These are phyloP conservation scores for Sordaria brevicollis DNA, from an alignment of 495 filamentous ascomycete genomes.

Conservation along the genomic window DNA sequence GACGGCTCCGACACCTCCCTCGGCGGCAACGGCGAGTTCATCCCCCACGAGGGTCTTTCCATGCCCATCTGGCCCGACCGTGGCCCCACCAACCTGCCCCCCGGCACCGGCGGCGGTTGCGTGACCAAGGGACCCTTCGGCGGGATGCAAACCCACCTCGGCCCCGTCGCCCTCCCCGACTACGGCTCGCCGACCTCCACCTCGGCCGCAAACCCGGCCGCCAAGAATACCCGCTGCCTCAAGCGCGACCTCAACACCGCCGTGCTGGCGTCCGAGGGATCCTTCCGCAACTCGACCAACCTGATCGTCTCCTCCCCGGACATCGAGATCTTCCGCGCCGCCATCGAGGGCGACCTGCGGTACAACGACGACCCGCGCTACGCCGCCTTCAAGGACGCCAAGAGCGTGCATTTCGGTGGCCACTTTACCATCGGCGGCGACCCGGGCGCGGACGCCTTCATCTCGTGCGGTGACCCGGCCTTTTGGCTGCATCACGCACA, in stretches of 20 bases:
- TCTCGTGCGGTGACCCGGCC: conserved; percentile 51
- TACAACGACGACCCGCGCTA: conserved; percentile 10
- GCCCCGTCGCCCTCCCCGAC: conserved; percentile 32
- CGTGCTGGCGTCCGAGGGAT: conserved; percentile 31
- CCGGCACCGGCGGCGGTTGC: conserved; percentile 55
- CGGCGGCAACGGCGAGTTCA: conserved; percentile 17
- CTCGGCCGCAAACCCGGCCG: conserved; percentile 6
- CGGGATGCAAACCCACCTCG: conserved; percentile 38
- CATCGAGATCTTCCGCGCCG: conserved; percentile 42
- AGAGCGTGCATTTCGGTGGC: conserved; percentile 53
- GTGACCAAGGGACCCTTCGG: conserved; percentile 50
- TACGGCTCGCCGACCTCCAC: conserved; percentile 18
- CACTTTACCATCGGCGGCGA: conserved; percentile 37
- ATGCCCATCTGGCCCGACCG: conserved; percentile 15
- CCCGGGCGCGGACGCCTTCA: conserved; percentile 43
- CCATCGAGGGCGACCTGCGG: conserved; percentile 36
- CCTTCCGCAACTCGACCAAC: conserved; percentile 32
- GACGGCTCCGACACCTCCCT: conserved; percentile 14
- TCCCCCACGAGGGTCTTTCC: conserved; percentile 12
- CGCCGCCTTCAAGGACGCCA: conserved; percentile 5
- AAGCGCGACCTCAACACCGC: conserved; percentile 50
- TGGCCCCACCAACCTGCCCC: conserved; percentile 17
- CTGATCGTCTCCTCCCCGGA: conserved; percentile 34
- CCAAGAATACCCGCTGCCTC: conserved; percentile 54
- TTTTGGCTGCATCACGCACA: conserved; percentile 62